Base-by-base conservation (phyloP, 1,284 basidiomycete genomes). In the Puccinia triticina region DNA sequence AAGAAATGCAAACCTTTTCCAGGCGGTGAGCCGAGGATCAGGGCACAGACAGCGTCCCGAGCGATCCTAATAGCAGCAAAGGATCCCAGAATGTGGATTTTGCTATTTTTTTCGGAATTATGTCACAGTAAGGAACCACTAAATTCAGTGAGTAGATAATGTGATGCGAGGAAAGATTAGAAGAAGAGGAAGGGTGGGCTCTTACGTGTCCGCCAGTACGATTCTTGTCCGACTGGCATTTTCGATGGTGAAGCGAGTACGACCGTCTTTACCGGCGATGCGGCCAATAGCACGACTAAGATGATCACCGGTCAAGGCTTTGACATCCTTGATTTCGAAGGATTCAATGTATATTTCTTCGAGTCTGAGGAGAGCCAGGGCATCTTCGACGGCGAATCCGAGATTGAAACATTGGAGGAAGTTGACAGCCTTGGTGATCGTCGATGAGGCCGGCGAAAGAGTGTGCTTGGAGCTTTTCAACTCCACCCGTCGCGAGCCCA, bases 241-340 rank as follows among this genome's bases (percentile, higher is more conserved):
- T 81, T 81, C 78, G 55, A 81, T 81, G 37, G 78, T 81, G 53
- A 81, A 81, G 8, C 71, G 48, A 48, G 78, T 81, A 3, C 78
- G 53, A 1, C 78, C 78, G 53, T 81, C 78, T 61, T 81, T 81
- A 12, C 78, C 78, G 32, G 78, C 78, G 40, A 81, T 81, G n/a
- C 78, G 67, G n/a, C 78, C 78, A 43, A 81, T 81, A 34, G 78
- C 78, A 55, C 78, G 78, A 81, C 78, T 81, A 43, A 81, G 61
- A 73, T 81, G 78, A 71, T 81, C 78, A 18, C 78, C 78, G 10
- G 78, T 73, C 18, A 81, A 59, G 16, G 53, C 10, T 74, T 81
- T 81, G 37, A 81, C 78, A 48, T 81, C 78, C 46, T 81, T 81
- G 26, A 81, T 74, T 48, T 81, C 78, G 71, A 81, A 81, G 10